Evolutionary conservation across 2,329 filamentous ascomycete species (phyloP).

Genomic region (Zasmidium angulare): DNA sequence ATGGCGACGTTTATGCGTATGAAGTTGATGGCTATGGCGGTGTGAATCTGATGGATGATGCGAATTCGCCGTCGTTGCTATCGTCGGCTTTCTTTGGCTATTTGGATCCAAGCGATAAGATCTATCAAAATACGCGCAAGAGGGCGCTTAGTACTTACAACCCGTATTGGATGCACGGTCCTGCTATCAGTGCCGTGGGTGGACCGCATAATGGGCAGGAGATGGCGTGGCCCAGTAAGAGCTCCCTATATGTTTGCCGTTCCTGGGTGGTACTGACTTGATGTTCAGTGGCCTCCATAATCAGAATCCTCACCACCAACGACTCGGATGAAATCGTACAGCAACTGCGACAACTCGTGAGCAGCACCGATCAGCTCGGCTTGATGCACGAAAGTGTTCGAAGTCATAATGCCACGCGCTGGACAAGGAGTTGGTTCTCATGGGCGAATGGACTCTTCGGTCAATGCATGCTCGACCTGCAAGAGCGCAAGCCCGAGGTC

Average conservation of each 20-base stretch:
- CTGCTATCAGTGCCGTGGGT: conserved; percentile 47
- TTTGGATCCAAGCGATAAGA: conserved; percentile 30
- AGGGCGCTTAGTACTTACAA: conserved; percentile 44
- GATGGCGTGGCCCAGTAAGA: conserved; percentile 41
- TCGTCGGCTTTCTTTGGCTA: conserved; percentile 18
- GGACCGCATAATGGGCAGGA: conserved; percentile 47
- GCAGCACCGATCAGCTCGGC: conserved; percentile 46
- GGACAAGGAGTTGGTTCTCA: conserved; percentile 49
- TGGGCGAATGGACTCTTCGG: conserved; percentile 54
- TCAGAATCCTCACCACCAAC: conserved; percentile 47
- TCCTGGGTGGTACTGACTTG: conserved; percentile 24
- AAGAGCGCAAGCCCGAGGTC: conserved; percentile 43
- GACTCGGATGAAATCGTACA: conserved; percentile 45
- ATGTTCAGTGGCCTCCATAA: conserved; percentile 43
- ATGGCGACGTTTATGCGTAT: conserved; percentile 45
- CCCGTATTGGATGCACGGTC: conserved; percentile 50
- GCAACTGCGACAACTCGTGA: conserved; percentile 44
- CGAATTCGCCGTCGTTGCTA: conserved; percentile 67
- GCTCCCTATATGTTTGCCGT: too few relatives aligned
- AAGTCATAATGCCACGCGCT: conserved; percentile 43
- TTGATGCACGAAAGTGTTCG: conserved; percentile 52
- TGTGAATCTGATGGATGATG: conserved; percentile 66
- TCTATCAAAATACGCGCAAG: conserved; percentile 45
- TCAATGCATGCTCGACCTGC: conserved; percentile 49
- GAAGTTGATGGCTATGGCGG: conserved; percentile 46